Base-by-base conservation (phyloP, 2,329 filamentous ascomycete genomes). In the Diaporthe citri region DNA sequence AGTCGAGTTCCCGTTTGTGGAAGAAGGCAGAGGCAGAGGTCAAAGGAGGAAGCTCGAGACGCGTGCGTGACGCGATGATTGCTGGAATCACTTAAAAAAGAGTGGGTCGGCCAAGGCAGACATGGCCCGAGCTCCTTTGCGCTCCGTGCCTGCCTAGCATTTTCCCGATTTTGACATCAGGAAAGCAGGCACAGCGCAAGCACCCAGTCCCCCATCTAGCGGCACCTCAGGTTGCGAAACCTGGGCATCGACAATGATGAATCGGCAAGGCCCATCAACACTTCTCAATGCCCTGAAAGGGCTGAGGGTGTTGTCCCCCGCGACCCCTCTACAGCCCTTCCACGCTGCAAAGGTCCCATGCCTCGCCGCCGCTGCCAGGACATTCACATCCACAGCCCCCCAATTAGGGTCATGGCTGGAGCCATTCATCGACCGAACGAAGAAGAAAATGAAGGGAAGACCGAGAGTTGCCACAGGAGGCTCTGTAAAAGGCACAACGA, bases 401-500 rank as follows among this genome's bases (percentile, higher is more conserved):
- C 81, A 86, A 82, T 77, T 88, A 82, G 90, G 90, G 78, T 93
- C 91, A 82, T 98, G 96, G 95, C 93, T 98, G 64, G 90, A 94
- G 74, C 96, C 96, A 46, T 93, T 91, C 80, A 86, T 91, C 77
- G 85, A 93, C 80, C 91, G 94, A 78, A 96, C 95, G 82, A 93
- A 92, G 81, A 95, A 94, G 84, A 97, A 97, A 88, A 96, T 95
- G 79, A 98, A 98, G 86, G 97, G 96, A 52, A 91, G 95, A 2
- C 93, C 94, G 67, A 92, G 95, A 80, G 95, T 98, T 66, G 91
- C 94, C 34, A 99, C 96, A 0, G 97, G 97, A 77, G 97, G 97
- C 76, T 97, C 94, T 73, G 92, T 90, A 48, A 95, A 97, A 83
- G 97, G 97, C 79, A 99, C 97, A 48, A 98, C 96, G 0, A 94